Percentiles rank a stretch among this genome's conserved stretches.
These are phyloP conservation scores for Cryphonectria japonica DNA, from an alignment of 2,329 filamentous ascomycete species.

Conservation along the genomic window DNA sequence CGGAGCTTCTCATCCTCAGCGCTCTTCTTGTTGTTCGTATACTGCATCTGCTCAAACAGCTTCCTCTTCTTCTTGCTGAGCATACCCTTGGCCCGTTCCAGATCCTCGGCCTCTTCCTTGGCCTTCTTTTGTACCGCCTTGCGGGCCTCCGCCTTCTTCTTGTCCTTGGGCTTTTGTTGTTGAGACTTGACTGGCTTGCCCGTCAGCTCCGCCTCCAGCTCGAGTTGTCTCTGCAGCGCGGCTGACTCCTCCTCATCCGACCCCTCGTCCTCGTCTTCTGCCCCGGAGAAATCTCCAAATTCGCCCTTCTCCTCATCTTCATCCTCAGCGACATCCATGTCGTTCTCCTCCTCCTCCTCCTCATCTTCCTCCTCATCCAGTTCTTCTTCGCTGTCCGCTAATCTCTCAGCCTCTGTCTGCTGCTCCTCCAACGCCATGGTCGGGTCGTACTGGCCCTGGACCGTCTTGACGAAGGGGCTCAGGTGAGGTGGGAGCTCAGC, in stretches of 20 bases:
- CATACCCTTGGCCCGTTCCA: conserved; percentile 96
- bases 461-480: conserved; percentile 91
- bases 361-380: conserved; percentile 48
- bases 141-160: conserved; percentile 70
- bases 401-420: conserved; percentile 82
- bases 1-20: conserved; percentile 86
- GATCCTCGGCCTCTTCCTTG: conserved; percentile 79
- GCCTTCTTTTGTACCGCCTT: conserved; percentile 73
- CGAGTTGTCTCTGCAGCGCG: conserved; percentile 76
- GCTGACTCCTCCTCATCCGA: conserved; percentile 58
- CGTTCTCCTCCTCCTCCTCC: conserved; percentile 49
- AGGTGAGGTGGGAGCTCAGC: conserved; percentile 90
- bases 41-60: conserved; percentile 96
- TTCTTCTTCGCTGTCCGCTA: conserved; percentile 57
- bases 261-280: conserved; percentile 55
- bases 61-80: conserved; percentile 97
- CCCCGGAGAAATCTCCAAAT: conserved; percentile 56
- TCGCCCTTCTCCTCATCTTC: conserved; percentile 51
- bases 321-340: conserved; percentile 52
- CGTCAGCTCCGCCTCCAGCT: conserved; percentile 89
- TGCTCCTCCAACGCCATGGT: conserved; percentile 84
- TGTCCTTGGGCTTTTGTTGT: conserved; percentile 57
- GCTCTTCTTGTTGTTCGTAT: conserved; percentile 92
- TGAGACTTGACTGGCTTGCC: conserved; percentile 65
- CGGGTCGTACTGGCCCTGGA: conserved; percentile 88